Conservation (phyloP, 2,329 filamentous ascomycete species). For the Sclerotinia nivalis region DNA sequence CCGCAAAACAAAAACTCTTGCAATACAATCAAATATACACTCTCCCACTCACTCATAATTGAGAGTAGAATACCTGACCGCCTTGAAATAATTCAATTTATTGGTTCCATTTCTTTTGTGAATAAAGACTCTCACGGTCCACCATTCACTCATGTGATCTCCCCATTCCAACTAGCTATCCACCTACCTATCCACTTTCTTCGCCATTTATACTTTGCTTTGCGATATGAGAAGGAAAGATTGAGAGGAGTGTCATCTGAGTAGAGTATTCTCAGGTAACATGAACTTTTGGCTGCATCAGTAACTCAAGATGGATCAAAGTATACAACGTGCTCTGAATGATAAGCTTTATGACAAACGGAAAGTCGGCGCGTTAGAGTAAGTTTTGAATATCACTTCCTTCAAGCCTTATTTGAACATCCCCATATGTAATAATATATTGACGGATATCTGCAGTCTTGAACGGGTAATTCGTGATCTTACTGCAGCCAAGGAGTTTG, state of each 20-base stretch:
- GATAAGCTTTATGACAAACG: conserved; percentile 99
- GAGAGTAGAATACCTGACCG: neutral
- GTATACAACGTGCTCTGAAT: conserved; percentile 86
- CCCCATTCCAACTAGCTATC: conserved; percentile 14
- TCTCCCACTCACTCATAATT: neutral
- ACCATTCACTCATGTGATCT: conserved; percentile 17
- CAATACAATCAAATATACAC: conserved; percentile 5
- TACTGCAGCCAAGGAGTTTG: conserved; percentile 72
- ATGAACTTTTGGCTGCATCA: conserved; percentile 1
- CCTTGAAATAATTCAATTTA: neutral
- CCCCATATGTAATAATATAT: conserved; percentile 4
- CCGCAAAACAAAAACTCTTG: conserved; percentile 3
- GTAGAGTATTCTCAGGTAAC: conserved; percentile 6
- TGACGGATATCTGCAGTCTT: conserved; percentile 56
- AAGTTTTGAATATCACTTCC: conserved; percentile 44
- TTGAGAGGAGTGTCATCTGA: conserved; percentile 14
- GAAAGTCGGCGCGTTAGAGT: conserved; percentile 96
- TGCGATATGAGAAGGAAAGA: conserved; percentile 20
- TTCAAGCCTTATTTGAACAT: neutral
- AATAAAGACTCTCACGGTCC: conserved; percentile 9
- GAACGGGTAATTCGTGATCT: conserved; percentile 89
- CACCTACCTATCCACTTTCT: conserved; percentile 16
- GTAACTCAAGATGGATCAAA: conserved; percentile 69
- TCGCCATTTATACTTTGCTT: conserved; percentile 12
- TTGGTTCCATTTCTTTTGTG: neutral